Conservation (phyloP, 148 eudicot species). For the Pouteria glomerata region DNA sequence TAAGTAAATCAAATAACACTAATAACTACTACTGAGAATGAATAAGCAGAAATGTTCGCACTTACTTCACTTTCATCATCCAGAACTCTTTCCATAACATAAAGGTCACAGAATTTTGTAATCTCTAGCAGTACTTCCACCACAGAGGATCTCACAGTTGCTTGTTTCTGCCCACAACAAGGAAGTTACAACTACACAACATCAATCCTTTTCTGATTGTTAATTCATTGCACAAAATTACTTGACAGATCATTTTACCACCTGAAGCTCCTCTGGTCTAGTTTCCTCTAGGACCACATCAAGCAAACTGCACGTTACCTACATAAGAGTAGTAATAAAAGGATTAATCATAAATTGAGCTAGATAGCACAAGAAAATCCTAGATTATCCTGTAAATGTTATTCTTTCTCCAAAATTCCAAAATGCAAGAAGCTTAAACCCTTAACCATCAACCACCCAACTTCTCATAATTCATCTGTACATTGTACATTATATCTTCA, state of each 20-base stretch:
- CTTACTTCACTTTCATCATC: constrained; percentile 95
- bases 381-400: background rate
- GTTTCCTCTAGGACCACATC: constrained; percentile 89
- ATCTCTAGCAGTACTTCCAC: constrained; percentile 80
- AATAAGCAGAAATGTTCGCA: constrained; percentile 4
- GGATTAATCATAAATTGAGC: background rate
- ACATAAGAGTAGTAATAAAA: constrained; percentile 9
- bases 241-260: constrained; percentile 10
- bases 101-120: constrained; percentile 76
- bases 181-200: constrained; percentile 10
- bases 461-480: background rate
- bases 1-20: background rate
- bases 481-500: background rate
- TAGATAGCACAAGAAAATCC: background rate
- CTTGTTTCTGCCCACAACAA: constrained; percentile 56
- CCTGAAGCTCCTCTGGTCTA: constrained; percentile 91
- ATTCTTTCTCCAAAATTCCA: background rate
- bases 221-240: background rate
- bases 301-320: constrained; percentile 82
- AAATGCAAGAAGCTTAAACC: background rate
- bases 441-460: background rate
- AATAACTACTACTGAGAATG: background rate
- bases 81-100: constrained; percentile 85
- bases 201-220: background rate
- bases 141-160: constrained; percentile 75